Evolutionary conservation across 495 filamentous ascomycete species (phyloP).

Genomic region (Hypoxylon trugodes): DNA sequence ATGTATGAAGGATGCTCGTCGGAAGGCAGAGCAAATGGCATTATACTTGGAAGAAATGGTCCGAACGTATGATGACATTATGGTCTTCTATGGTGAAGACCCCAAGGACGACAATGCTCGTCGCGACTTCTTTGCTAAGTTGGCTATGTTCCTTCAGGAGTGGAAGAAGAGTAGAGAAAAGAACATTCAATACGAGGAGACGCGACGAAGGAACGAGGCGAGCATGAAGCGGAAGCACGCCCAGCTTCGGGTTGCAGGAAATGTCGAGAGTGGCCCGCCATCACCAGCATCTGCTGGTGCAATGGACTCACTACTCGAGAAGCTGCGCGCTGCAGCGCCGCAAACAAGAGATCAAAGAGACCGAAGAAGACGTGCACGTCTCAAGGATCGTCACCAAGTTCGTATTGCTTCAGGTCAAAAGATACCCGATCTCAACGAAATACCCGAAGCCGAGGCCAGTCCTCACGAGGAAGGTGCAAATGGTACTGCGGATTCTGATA

Average conservation of each 20-base stretch:
- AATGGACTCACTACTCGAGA: constrained; percentile 97
- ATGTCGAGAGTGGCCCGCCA: constrained; percentile 56
- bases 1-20: constrained; percentile 93
- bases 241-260: constrained; percentile 68
- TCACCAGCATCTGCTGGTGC: constrained; percentile 86
- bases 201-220: constrained; percentile 81
- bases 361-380: constrained; percentile 81
- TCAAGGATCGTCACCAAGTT: constrained; percentile 93
- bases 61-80: constrained; percentile 91
- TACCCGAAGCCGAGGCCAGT: constrained; percentile 55
- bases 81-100: constrained; percentile 97
- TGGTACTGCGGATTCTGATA: constrained; percentile 44
- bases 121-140: constrained; percentile 94
- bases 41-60: constrained; percentile 94
- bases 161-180: constrained; percentile 97
- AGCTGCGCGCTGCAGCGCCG: constrained; percentile 90
- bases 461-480: constrained; percentile 30
- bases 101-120: constrained; percentile 90
- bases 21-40: constrained; percentile 96
- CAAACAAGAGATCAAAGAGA: constrained; percentile 88
- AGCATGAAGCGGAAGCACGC: constrained; percentile 88
- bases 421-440: constrained; percentile 72
- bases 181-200: constrained; percentile 86
- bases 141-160: constrained; percentile 89
- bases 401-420: constrained; percentile 87